Evolutionary conservation across 2,329 filamentous ascomycete genomes (phyloP).

Genomic region (Scolecobasidium constrictum): DNA sequence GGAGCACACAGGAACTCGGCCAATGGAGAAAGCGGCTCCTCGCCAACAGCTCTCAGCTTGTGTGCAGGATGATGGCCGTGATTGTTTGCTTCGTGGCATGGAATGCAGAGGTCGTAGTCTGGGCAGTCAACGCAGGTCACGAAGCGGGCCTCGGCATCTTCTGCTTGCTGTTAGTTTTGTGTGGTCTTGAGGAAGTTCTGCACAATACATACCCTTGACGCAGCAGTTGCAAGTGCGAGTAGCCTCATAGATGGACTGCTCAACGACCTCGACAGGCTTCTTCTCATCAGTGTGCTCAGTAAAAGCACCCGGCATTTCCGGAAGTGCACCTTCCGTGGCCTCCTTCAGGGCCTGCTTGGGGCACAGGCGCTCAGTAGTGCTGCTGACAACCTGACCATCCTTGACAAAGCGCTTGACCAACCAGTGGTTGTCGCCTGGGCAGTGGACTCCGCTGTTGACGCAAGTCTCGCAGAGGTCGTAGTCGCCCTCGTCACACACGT

Average conservation of each 20-base stretch:
- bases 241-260: slow-evolving; percentile 17
- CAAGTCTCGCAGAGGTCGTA: slow-evolving; percentile 85
- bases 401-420: slow-evolving; percentile 82
- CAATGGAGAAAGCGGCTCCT: slow-evolving; percentile 50
- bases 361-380: slow-evolving; percentile 70
- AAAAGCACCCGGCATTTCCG: slow-evolving; percentile 33
- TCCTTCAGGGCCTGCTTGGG: slow-evolving; percentile 42
- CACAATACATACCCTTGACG: slow-evolving; percentile 41
- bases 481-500: slow-evolving; percentile 83
- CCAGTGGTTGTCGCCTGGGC: slow-evolving; percentile 75
- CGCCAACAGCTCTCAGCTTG: slow-evolving; percentile 58
- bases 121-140: slow-evolving; percentile 76
- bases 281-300: slow-evolving; percentile 28
- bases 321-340: slow-evolving; percentile 6
- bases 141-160: slow-evolving; percentile 67
- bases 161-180: slow-evolving; percentile 23
- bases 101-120: slow-evolving; percentile 85
- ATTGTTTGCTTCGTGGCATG: slow-evolving; percentile 62
- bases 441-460: slow-evolving; percentile 63
- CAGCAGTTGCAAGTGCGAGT: slow-evolving; percentile 65
- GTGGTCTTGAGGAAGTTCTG: not conserved
- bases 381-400: slow-evolving; percentile 69
- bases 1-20: slow-evolving; percentile 61
- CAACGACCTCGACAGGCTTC: slow-evolving; percentile 13
- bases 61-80: slow-evolving; percentile 92